These are phyloP conservation scores for Prunus padus DNA, from an alignment of 306 rosid species.

Conservation along the genomic window DNA sequence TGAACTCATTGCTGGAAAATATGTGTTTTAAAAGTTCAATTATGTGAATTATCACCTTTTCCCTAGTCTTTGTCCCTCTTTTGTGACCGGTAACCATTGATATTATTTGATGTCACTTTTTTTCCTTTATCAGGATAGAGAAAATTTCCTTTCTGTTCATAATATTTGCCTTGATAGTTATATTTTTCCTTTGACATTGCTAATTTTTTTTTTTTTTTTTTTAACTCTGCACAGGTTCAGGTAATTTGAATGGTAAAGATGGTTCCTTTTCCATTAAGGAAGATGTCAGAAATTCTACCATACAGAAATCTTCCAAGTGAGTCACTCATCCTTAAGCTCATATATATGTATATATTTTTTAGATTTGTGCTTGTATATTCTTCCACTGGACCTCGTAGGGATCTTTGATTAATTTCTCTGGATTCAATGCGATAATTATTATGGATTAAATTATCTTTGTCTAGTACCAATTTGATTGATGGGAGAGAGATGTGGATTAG, in stretches of 20 bases:
- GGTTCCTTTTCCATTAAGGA: slow-evolving; percentile 33
- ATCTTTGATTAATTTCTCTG: too few species aligned
- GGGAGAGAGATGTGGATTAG: too few species aligned
- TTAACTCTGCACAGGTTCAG: slow-evolving; percentile 31
- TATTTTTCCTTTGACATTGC: slow-evolving; percentile 17
- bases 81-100: neutral
- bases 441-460: too few species aligned
- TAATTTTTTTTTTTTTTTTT: slow-evolving; percentile 25
- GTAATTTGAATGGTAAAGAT: slow-evolving; percentile 36
- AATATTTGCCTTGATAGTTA: neutral
- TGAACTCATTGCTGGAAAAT: neutral
- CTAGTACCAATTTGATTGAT: too few species aligned
- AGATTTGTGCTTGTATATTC: neutral
- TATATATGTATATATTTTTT: neutral
- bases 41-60: neutral
- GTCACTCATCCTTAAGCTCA: slow-evolving; percentile 12
- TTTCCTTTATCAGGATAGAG: neutral
- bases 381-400: too few species aligned
- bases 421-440: neutral
- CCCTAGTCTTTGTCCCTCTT: neutral
- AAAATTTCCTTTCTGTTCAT: neutral
- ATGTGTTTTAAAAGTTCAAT: neutral
- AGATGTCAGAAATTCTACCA: slow-evolving; percentile 36
- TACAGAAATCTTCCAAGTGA: slow-evolving; percentile 46
- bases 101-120: neutral